Base-by-base conservation (phyloP, 139 green algal genomes). In the Micromonas commoda region DNA sequence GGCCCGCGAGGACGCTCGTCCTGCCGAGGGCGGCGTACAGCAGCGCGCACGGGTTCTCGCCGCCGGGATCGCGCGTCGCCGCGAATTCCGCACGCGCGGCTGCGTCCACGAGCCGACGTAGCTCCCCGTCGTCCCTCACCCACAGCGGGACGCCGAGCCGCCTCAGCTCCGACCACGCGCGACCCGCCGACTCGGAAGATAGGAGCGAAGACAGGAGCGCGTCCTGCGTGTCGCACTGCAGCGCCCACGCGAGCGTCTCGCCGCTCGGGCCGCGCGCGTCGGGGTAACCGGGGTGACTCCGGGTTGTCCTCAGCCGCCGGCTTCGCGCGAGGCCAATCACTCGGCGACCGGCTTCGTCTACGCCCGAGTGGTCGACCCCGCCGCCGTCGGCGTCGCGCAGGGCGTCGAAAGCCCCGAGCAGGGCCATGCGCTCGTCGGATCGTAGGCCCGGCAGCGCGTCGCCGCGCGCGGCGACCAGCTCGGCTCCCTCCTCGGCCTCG, bases 21-120 rank as follows among this genome's bases (percentile, higher is more conserved):
- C 60, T 52, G n/a, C 54, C 65, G 21, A 82, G 32, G n/a, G 54
- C 31, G 3, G 83, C 35, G 45, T 82, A 83, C 4, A 83, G 54
- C 1, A 83, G 31, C 2, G 73, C 78, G 37, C 78, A 83, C n/a
- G n/a, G n/a, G n/a, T n/a, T n/a, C n/a, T n/a, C n/a, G 20, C 80
- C 24, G 31, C 83, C 52, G 6, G 76, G 72, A 53, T 83, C 73
- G 26, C 60, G 75, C 19, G 68, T 82, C 64, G n/a, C 37, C 24
- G 70, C 51, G 63, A 81, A 83, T 35, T 39, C 32, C 24, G 28
- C 66, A 19, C 29, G n/a, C 23, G 66, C 66, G 31, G 23, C n/a
- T 73, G 52, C 53, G 16, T 73, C 66, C n/a, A 73, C 24, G 1
- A 73, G 52, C 24, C 9, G 1, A 29, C 33, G 32, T 20, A 73